These are phyloP conservation scores for Casuarina cunninghamiana DNA, from an alignment of 306 rosid species.

Conservation along the genomic window DNA sequence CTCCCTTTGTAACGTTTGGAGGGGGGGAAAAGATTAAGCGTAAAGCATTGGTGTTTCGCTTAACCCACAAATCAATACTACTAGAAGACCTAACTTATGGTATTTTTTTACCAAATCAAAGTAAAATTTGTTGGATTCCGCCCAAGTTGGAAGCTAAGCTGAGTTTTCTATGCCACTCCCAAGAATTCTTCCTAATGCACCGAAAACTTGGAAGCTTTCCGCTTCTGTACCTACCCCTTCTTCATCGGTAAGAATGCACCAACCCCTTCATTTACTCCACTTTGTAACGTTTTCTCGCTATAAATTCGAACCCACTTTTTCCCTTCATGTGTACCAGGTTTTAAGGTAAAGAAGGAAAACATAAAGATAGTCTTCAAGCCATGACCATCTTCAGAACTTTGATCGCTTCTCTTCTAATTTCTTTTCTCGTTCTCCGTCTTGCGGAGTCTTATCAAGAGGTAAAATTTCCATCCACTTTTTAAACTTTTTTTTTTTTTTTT, in stretches of 20 bases:
- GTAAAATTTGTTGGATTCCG: too few relatives aligned
- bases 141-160: too few relatives aligned
- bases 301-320: background rate
- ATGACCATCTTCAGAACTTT: too few relatives aligned
- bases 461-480: background rate
- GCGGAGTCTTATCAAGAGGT: conserved; percentile 34
- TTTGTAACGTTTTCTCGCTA: background rate
- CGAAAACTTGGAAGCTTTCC: background rate
- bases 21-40: background rate
- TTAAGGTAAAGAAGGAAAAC: background rate
- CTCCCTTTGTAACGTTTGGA: background rate
- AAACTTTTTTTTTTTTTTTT: too few relatives aligned
- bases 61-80: too few relatives aligned
- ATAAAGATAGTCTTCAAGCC: too few relatives aligned
- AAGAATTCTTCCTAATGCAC: background rate
- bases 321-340: background rate
- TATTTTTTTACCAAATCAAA: too few relatives aligned
- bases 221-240: background rate
- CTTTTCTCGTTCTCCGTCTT: conserved; percentile 17
- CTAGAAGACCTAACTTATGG: too few relatives aligned
- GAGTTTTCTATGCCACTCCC: background rate
- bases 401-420: too few relatives aligned
- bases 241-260: background rate
- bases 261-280: background rate
- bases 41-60: too few relatives aligned